Evolutionary conservation across 1,139 yeast species (phyloP), one percentile per base, ranked within the genome.

Genomic region (Kluyveromyces sp.): DNA sequence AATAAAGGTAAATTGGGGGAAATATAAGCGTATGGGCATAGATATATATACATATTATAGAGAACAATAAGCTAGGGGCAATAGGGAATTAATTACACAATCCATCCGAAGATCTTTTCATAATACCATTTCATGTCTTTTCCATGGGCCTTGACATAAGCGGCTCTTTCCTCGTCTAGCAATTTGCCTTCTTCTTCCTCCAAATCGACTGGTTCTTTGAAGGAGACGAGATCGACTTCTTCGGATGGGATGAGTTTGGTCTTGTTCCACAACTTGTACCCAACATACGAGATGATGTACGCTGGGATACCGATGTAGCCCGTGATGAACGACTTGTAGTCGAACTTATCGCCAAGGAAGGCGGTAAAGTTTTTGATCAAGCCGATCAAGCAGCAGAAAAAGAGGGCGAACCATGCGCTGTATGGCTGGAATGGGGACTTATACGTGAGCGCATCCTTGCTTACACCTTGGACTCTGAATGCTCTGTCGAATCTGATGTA

Each of bases 281-380:
- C 87, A 50, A 75, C 58, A 54, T 69, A 74, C 55, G 77, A 69
- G 43, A 77, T 63, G 37, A 81, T 45, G 57, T 75, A 84, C 29
- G 82, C 78, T 32, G 92, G 92, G 48, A 84, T 72, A 43, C 86
- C 86, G 60, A 84, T 81, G 69, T 84, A 84, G 42, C 90, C 89
- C 37, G 92, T 83, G 58, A 84, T 81, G 59, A 84, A 83, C 33
- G 71, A 68, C 67, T 74, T 79, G 68, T 75, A 80, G 60, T 73
- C 77, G 64, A 81, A 81, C 2, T 62, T 63, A 46, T 66, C 60
- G 45, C 68, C 67, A 57, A 83, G 68, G 67, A 83, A 83, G 3
- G 79, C 89, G 1, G 88, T 81, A 64, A 83, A 83, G 64, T 83
- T 83, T 68, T 85, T 84, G 61, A 82, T 76, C 45, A 84, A 58